A percentile compares a stretch with the other conserved stretches of the same genome.
These are phyloP conservation scores for Ligustrum vulgare DNA, from an alignment of 257 asterid genomes.

Conservation along the genomic window DNA sequence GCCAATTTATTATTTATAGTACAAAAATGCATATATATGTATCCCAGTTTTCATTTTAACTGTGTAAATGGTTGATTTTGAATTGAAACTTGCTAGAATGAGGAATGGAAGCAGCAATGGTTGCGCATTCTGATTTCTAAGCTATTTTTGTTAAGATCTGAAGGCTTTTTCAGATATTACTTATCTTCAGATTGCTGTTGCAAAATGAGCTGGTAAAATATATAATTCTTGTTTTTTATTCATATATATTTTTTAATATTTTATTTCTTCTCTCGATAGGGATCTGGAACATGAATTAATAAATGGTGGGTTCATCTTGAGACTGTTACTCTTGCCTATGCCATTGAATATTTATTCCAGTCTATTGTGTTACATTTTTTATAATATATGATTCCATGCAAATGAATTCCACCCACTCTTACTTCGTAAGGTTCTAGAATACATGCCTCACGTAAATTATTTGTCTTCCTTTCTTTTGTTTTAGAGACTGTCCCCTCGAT, in stretches of 20 bases:
- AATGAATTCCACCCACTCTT: too few relatives aligned
- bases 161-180: constrained; percentile 37
- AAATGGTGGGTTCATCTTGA: too few relatives aligned
- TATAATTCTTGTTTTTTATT: background rate
- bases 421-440: too few relatives aligned
- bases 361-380: too few relatives aligned
- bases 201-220: constrained; percentile 41
- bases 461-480: too few relatives aligned
- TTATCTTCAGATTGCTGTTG: constrained; percentile 34
- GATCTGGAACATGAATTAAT: too few relatives aligned
- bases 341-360: too few relatives aligned
- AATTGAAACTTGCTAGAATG: constrained; percentile 4
- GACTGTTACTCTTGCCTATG: too few relatives aligned
- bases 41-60: background rate
- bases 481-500: too few relatives aligned
- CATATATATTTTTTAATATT: background rate
- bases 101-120: constrained; percentile 15
- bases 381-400: too few relatives aligned
- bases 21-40: background rate
- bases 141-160: constrained; percentile 22
- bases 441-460: too few relatives aligned
- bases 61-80: background rate
- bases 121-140: constrained; percentile 17
- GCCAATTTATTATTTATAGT: too few relatives aligned
- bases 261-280: background rate